Evolutionary conservation across 2,329 filamentous ascomycete species (phyloP), one percentile per base, ranked within the genome.

Genomic region (Trichoderma sp.): DNA sequence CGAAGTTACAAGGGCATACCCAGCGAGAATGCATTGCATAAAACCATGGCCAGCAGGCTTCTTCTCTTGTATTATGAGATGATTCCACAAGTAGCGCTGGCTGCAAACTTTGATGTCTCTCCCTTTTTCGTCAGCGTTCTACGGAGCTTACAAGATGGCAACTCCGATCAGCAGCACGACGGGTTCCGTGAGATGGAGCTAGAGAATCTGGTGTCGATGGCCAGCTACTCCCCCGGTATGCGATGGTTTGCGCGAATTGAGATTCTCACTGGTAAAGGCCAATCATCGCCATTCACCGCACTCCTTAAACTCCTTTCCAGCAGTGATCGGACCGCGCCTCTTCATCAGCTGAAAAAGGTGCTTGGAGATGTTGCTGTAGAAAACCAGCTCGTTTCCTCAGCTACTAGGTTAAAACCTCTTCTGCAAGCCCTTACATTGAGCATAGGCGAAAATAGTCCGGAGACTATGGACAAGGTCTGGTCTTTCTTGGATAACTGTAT

Each of bases 91-190:
- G 85, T 93, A 28, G 94, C 94, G 1, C 85, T 97, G 15, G 91
- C 92, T 74, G 92, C 94, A 76, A 96, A 92, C 75, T 96, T 98
- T 77, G 96, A 98, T 78, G 91, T 97, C 4, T 96, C 95, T 0
- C 84, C 92, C 0, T 87, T 92, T 24, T 86, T 99, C 18, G 90
- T 91, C 8, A 88, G 90, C 72, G 87, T 91, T 1, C 83, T 98
- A 60, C 85, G 87, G 71, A 86, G 86, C 36, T 81, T 93, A 11
- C 88, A 92, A 57, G 81, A 86, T 15, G 83, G 86, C 18, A 81
- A 84, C 3, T 84, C 86, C 56, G 84, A 88, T 61, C 81, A 82
- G 3, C 81, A 84, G 68, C 82, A 86, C 63, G 81, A 85, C 64
- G 85, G 86, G 1, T 83, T 95, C 61, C 84, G 89, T 26, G 80